Evolutionary conservation across 1,284 basidiomycete species (phyloP).

Genomic region (Porodaedalea pini): DNA sequence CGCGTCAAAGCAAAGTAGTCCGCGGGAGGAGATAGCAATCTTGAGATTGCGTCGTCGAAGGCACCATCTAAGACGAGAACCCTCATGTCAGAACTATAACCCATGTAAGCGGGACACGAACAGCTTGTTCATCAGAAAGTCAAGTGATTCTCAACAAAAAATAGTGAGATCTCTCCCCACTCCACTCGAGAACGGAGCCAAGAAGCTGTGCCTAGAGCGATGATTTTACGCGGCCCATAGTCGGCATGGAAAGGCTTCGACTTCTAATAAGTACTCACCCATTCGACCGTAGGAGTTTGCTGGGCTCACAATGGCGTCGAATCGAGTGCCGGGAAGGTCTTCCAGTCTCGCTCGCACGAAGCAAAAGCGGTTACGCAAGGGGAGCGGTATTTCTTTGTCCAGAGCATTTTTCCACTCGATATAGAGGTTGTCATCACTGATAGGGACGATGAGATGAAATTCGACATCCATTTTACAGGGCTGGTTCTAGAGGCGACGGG

Average conservation of each 20-base stretch:
- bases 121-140: neutral
- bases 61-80: neutral
- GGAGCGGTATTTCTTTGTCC: neutral
- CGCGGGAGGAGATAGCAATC: constrained; percentile 19
- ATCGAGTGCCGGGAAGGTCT: constrained; percentile 6
- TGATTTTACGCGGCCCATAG: neutral
- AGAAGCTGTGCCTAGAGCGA: constrained; percentile 4
- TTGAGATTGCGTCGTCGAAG: constrained; percentile 26
- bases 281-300: constrained; percentile 28
- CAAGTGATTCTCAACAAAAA: neutral
- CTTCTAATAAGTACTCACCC: constrained; percentile 24
- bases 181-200: constrained; percentile 2
- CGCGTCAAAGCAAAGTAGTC: constrained; percentile 27
- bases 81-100: neutral
- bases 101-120: neutral
- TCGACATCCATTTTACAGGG: neutral
- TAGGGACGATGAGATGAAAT: neutral
- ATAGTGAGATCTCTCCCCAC: neutral
- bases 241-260: neutral
- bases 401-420: neutral
- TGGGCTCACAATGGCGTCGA: constrained; percentile 29
- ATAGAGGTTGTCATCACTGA: neutral
- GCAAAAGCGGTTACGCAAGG: neutral
- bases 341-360: constrained; percentile 1
- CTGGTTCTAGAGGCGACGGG: too few relatives aligned